Conservation (phyloP, 345 rosid species). For the Eucalyptus marginata region DNA sequence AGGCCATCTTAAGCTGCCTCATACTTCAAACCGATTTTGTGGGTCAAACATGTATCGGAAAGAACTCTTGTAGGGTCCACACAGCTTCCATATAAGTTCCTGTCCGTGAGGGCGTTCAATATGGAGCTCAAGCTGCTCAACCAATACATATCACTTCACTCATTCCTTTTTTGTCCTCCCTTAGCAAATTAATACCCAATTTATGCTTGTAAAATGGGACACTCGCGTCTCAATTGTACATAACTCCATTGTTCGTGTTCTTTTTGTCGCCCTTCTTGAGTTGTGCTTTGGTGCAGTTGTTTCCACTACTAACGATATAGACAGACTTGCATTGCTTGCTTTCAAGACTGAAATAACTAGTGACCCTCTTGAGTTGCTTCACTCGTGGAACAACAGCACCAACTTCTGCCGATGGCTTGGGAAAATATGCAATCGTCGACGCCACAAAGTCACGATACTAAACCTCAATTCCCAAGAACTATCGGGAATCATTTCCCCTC, state of each 20-base stretch:
- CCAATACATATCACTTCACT: background rate
- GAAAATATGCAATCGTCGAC: no score
- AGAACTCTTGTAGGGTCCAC: background rate
- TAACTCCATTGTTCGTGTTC: background rate
- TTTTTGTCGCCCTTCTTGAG: background rate
- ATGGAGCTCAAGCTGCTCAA: background rate
- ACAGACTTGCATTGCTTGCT: no score
- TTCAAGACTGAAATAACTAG: background rate
- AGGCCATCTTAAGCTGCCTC: background rate
- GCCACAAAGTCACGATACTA: no score
- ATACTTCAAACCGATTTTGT: background rate
- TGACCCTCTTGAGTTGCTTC: background rate
- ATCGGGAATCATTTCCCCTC: no score
- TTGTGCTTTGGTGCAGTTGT: background rate
- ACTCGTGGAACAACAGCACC: no score
- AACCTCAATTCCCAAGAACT: no score
- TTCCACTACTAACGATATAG: no score
- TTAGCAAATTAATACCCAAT: background rate
- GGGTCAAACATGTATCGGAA: background rate
- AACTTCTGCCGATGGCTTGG: no score
- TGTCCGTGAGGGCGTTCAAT: background rate
- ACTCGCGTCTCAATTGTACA: no score
- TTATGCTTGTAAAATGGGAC: background rate
- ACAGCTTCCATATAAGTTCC: background rate
- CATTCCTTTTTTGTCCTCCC: background rate